Conservation (phyloP, 768 basidiomycete genomes). For the Filobasidium wieringae region DNA sequence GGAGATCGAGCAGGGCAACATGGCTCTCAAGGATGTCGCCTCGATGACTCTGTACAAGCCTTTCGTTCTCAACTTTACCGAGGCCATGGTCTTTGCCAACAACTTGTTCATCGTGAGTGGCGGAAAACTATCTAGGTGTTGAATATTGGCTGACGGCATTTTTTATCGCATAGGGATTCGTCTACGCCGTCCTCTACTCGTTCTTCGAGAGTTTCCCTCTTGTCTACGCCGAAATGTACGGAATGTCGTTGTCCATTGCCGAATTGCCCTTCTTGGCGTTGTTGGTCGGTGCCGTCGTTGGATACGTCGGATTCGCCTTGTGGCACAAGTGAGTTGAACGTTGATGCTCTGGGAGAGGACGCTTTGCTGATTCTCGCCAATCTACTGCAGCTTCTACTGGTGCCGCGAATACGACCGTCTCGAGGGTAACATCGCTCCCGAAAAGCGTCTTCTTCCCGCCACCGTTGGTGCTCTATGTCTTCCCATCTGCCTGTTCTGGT, state of each 20-base stretch:
- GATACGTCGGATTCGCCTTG: constrained; percentile 17
- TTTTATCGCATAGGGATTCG: neutral
- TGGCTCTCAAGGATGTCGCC: constrained; percentile 19
- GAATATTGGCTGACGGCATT: no score
- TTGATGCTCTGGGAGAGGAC: neutral
- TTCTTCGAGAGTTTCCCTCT: constrained; percentile 37
- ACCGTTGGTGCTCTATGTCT: constrained; percentile 7
- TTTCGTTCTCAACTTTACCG: constrained; percentile 25
- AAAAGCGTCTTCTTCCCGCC: constrained; percentile 10
- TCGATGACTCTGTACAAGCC: constrained; percentile 28
- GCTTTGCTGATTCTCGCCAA: neutral
- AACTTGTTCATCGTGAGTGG: constrained; percentile 31
- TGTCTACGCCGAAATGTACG: constrained; percentile 28
- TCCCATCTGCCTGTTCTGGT: constrained; percentile 27
- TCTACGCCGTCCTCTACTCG: constrained; percentile 16
- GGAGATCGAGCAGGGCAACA: constrained; percentile 30
- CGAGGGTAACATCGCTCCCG: constrained; percentile 14
- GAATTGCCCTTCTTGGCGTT: constrained; percentile 28
- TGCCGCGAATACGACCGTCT: constrained; percentile 8
- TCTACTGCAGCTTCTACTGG: neutral
- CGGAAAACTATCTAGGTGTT: no score
- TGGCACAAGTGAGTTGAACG: constrained; percentile 12
- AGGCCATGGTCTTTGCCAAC: constrained; percentile 33
- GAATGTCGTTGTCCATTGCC: constrained; percentile 19
- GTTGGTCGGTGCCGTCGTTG: constrained; percentile 18